Conservation (phyloP, 768 basidiomycete genomes). For the Crucibulum laeve region DNA sequence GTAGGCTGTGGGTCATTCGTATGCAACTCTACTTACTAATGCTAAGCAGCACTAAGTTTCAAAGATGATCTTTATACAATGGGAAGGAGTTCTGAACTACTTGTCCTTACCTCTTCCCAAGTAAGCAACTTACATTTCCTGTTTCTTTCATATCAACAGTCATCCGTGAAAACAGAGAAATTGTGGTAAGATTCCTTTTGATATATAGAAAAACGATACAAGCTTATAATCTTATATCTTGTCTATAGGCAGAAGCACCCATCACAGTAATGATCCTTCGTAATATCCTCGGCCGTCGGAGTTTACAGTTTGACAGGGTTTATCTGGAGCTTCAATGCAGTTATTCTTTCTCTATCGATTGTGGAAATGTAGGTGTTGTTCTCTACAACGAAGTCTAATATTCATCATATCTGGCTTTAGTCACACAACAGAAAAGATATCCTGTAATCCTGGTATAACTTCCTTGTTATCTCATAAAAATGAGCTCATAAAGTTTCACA, state of each 20-base stretch:
- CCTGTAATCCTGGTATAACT: neutral
- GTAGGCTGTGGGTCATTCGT: neutral
- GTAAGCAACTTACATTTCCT: neutral
- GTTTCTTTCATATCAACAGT: neutral
- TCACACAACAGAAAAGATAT: neutral
- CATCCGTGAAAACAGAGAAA: neutral
- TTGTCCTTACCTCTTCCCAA: neutral
- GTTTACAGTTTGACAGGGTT: neutral
- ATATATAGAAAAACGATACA: too few species aligned
- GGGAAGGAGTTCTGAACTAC: neutral
- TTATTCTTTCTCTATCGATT: neutral
- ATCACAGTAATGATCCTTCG: neutral
- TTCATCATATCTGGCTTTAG: neutral
- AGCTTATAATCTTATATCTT: neutral
- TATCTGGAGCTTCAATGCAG: neutral
- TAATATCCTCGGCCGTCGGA: neutral
- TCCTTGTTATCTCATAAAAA: neutral
- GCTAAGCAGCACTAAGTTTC: neutral
- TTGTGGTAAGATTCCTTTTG: neutral
- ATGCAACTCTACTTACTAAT: neutral
- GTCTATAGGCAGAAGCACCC: neutral
- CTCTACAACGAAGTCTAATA: neutral
- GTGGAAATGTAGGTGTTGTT: neutral
- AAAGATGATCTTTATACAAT: neutral
- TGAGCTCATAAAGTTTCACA: neutral